Conservation (phyloP, 2,329 filamentous ascomycete species). For the Ophiobolus disseminans region DNA sequence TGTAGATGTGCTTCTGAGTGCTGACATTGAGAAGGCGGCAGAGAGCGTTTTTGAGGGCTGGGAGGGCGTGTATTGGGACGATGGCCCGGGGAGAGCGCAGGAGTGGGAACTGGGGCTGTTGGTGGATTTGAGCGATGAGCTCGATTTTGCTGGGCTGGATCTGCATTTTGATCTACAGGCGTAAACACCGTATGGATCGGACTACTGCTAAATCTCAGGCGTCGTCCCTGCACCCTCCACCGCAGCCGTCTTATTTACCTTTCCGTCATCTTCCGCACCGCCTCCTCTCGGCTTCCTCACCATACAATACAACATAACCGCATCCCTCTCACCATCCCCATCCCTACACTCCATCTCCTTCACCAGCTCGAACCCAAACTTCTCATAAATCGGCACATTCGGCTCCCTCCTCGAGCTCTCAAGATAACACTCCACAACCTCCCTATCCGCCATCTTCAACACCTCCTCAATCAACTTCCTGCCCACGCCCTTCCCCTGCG, state of each 20-base stretch:
- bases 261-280: background rate
- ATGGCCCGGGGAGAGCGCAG: slow-evolving; percentile 26
- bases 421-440: slow-evolving; percentile 71
- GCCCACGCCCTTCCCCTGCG: slow-evolving; percentile 72
- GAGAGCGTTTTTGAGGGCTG: slow-evolving; percentile 35
- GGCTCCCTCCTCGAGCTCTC: slow-evolving; percentile 73
- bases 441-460: slow-evolving; percentile 67
- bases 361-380: slow-evolving; percentile 70
- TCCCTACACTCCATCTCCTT: slow-evolving; percentile 73
- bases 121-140: slow-evolving; percentile 5
- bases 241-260: background rate
- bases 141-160: background rate
- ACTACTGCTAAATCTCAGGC: slow-evolving; percentile 5
- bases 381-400: slow-evolving; percentile 74
- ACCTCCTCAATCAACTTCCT: slow-evolving; percentile 69
- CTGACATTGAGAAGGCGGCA: slow-evolving; percentile 31
- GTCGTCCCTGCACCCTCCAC: slow-evolving; percentile 1
- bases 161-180: background rate
- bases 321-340: slow-evolving; percentile 57
- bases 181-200: background rate
- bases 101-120: slow-evolving; percentile 26
- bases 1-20: slow-evolving; percentile 13
- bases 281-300: slow-evolving; percentile 45
- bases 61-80: slow-evolving; percentile 36
- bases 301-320: slow-evolving; percentile 56